These are phyloP conservation scores for Suhomyces wounanorum DNA, from an alignment of 1,139 yeast genomes.

Conservation along the genomic window DNA sequence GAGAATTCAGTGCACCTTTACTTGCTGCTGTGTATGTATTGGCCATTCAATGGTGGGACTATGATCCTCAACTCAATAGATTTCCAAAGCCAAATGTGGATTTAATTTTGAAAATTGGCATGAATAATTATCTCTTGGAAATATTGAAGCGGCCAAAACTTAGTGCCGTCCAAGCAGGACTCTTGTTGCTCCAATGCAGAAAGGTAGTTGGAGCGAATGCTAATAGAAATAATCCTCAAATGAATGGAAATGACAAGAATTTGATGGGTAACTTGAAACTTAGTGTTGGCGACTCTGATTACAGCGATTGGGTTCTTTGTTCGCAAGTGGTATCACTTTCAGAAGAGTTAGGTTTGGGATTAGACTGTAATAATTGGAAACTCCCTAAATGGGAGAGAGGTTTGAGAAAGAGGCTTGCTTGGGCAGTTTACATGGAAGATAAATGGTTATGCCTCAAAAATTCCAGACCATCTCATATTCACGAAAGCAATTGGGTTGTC, in stretches of 20 bases:
- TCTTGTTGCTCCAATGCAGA: conserved; percentile 66
- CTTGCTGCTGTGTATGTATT: conserved; percentile 74
- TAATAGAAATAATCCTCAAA: conserved; percentile 3
- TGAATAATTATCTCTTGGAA: conserved; percentile 64
- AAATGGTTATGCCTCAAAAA: conserved; percentile 83
- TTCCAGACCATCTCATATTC: conserved; percentile 76
- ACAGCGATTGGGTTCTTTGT: conserved; percentile 80
- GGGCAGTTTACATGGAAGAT: conserved; percentile 92
- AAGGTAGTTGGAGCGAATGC: conserved; percentile 29
- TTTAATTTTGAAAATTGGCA: conserved; percentile 45
- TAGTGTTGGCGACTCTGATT: conserved; percentile 43
- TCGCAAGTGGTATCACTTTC: conserved; percentile 85
- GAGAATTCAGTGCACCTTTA: conserved; percentile 77
- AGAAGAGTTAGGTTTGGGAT: conserved; percentile 83
- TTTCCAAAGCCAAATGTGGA: conserved; percentile 68
- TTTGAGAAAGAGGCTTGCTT: conserved; percentile 76
- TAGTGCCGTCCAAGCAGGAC: conserved; percentile 80
- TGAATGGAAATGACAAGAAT: conserved; percentile 10
- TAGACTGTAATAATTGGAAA: conserved; percentile 86
- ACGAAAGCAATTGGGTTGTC: conserved; percentile 71
- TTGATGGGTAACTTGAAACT: not conserved
- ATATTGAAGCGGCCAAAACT: conserved; percentile 72
- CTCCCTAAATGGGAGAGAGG: conserved; percentile 93
- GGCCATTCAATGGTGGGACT: conserved; percentile 85
- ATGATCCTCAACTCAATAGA: conserved; percentile 65